These are phyloP conservation scores for Stentor roeselii DNA, from an alignment of 73 alveolate species.

Conservation along the genomic window DNA sequence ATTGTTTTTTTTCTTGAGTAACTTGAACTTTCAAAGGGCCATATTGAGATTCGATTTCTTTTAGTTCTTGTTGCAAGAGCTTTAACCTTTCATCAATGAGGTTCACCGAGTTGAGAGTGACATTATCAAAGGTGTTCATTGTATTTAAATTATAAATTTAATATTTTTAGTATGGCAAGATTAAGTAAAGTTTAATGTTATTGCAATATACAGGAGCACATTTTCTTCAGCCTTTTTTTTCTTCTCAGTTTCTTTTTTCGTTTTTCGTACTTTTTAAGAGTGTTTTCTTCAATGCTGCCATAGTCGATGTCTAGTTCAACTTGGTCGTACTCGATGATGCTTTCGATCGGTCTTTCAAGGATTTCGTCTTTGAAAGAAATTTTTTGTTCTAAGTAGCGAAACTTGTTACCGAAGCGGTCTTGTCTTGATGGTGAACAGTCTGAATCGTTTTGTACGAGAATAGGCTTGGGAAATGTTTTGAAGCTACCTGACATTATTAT, in stretches of 20 bases:
- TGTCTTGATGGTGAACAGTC: not conserved
- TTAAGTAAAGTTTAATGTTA: too few relatives aligned
- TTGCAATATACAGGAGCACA: too few relatives aligned
- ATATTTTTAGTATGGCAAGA: not conserved
- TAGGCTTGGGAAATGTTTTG: not conserved
- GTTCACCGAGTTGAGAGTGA: not conserved
- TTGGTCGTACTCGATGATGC: not conserved
- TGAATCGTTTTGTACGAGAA: not conserved
- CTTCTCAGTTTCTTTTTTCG: too few relatives aligned
- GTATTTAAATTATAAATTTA: not conserved
- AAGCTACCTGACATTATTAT: slow-evolving; percentile 9
- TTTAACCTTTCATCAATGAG: slow-evolving; percentile 11
- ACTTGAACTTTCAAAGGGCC: not conserved
- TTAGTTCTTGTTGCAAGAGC: not conserved
- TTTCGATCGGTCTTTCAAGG: not conserved
- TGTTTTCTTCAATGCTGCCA: too few relatives aligned
- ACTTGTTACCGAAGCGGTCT: not conserved
- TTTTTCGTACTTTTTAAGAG: too few relatives aligned
- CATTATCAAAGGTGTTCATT: slow-evolving; percentile 4
- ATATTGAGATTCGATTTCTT: not conserved
- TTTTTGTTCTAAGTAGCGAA: not conserved
- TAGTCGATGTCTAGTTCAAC: too few relatives aligned
- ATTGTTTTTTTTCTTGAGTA: not conserved
- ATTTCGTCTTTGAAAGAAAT: not conserved
- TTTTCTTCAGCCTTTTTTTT: too few relatives aligned